A percentile compares a stretch with the other conserved stretches of the same genome.
Evolutionary conservation across 257 asterid species (phyloP).

Genomic region (Anisodus tanguticus): DNA sequence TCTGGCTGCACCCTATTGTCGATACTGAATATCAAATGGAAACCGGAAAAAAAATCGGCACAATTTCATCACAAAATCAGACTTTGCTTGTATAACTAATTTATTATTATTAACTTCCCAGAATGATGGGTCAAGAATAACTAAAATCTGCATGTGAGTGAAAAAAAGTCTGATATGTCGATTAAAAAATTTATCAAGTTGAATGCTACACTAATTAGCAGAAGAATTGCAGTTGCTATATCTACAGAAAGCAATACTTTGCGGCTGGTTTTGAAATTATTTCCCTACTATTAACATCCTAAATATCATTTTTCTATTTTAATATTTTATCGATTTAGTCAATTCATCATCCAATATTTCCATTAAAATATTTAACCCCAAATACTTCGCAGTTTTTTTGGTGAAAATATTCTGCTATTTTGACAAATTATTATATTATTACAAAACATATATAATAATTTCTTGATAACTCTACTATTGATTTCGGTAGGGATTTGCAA

Average conservation of each 20-base stretch:
- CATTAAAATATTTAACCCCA: not conserved
- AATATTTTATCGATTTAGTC: not conserved
- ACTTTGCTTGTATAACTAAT: slow-evolving; percentile 9
- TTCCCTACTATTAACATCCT: not conserved
- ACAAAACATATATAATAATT: too few relatives aligned
- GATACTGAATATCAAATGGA: not conserved
- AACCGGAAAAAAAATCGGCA: not conserved
- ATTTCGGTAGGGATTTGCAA: too few relatives aligned
- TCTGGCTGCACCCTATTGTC: too few relatives aligned
- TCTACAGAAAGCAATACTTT: slow-evolving; percentile 9
- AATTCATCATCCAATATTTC: not conserved
- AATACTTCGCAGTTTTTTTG: too few relatives aligned
- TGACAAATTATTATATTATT: not conserved
- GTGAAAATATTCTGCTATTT: not conserved
- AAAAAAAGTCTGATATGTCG: not conserved
- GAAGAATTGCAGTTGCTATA: slow-evolving; percentile 21
- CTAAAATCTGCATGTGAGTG: not conserved
- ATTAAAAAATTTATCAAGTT: slow-evolving; percentile 8
- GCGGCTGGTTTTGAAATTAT: not conserved
- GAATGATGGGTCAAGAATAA: not conserved
- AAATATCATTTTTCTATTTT: too few relatives aligned
- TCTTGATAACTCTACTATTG: not conserved
- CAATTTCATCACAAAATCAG: not conserved
- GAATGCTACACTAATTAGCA: not conserved
- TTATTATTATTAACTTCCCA: not conserved